phyloP scores from a whole-genome alignment of 2,329 filamentous ascomycete genomes.

The Dothistroma pini region DNA sequence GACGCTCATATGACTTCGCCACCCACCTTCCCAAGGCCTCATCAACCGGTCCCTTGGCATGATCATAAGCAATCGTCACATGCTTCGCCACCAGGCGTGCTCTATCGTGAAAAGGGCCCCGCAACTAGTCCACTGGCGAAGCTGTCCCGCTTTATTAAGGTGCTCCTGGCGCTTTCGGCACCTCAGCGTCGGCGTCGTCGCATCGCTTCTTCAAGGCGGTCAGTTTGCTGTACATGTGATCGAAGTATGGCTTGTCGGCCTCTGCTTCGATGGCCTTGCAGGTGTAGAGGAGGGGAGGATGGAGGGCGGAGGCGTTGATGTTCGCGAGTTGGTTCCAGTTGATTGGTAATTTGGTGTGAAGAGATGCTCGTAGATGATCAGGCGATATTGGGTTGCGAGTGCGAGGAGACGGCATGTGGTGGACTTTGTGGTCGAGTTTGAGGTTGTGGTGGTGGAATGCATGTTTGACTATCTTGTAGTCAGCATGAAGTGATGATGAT shows the following conservation, averaged over 20 bases:
- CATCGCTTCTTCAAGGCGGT: neutral
- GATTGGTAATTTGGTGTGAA: neutral
- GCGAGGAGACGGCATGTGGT: neutral
- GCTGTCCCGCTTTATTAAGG: too few relatives aligned
- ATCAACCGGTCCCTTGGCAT: too few relatives aligned
- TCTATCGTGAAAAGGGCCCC: too few relatives aligned
- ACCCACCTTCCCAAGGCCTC: too few relatives aligned
- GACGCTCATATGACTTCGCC: too few relatives aligned
- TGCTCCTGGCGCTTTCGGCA: too few relatives aligned
- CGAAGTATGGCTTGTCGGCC: neutral
- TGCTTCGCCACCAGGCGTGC: too few relatives aligned
- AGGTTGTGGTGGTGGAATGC: neutral
- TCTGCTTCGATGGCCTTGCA: neutral
- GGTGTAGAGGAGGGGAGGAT: neutral
- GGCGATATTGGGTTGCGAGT: neutral
- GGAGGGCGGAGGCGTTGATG: neutral
- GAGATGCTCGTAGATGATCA: neutral
- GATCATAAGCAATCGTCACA: too few relatives aligned
- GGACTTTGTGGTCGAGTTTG: neutral
- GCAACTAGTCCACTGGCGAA: too few relatives aligned
- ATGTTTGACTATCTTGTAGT: too few relatives aligned
- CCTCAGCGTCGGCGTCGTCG: neutral
- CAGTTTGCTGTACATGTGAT: neutral
- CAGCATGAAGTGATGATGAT: too few relatives aligned
- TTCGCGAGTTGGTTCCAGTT: neutral